Evolutionary conservation across 768 basidiomycete species (phyloP), one percentile per base, ranked within the genome.

Genomic region (Amanita muscaria): DNA sequence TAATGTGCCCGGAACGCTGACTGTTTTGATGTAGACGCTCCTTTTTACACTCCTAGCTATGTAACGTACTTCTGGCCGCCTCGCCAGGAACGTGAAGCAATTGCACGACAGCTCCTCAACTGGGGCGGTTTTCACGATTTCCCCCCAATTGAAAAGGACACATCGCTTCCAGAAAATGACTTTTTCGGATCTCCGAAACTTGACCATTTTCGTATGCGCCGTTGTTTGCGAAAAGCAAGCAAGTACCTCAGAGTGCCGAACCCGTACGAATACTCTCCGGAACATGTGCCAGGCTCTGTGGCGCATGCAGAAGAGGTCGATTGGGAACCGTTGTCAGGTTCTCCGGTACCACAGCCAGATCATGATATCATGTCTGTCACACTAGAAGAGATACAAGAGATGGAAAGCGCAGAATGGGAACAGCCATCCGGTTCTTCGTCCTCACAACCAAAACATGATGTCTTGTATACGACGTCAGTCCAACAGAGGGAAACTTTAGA

Each of bases 101-200:
- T 35, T 2, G 7, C 31, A 19, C 24, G 32, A 22, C 44, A 50
- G 40, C 39, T 48, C 19, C 47, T 67, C 9, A 46, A 51, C 24
- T 71, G 68, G 68, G 67, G 66, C 36, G 66, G 67, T 4, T 67
- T 69, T 46, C 43, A 60, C 33, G 36, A 48, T 6, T 49, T 67
- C 19, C 31, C 57, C 21, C 64, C 66, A 15, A 56, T 66, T 25
- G 52, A 57, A 7, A 42, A 48, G 11, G 42, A 53, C 21, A 50
- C 40, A 2, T 33, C 31, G 12, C 52, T 67, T 16, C 16, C 35
- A 14, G 56, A 62, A 18, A 39, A 46, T 4, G 54, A 60, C 6
- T 46, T 46, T 12, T 46, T 63, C 11, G 62, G 61, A 27, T 41
- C 40, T 3, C 51, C 51, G 7, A 40, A 37, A 14, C 33, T 60